Conservation (phyloP, 495 filamentous ascomycete species). For the Darksidea phi region DNA sequence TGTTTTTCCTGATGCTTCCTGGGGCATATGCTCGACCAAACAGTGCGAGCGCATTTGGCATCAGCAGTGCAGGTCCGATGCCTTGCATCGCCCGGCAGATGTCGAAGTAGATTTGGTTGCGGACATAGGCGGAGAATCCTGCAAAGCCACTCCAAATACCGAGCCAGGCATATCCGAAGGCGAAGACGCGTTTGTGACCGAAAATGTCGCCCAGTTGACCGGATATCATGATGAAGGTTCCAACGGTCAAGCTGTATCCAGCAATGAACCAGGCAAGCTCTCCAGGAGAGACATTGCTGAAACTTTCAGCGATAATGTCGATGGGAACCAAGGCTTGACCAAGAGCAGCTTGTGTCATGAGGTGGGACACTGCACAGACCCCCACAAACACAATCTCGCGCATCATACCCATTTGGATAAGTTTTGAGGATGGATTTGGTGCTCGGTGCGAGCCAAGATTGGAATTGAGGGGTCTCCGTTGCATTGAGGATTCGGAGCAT, state of each 20-base stretch:
- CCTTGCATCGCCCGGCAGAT: slow-evolving; percentile 42
- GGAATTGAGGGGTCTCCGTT: slow-evolving; percentile 22
- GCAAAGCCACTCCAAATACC: slow-evolving; percentile 59
- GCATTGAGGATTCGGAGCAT: neutral
- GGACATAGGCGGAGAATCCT: slow-evolving; percentile 51
- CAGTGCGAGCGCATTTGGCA: slow-evolving; percentile 43
- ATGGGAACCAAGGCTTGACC: slow-evolving; percentile 40
- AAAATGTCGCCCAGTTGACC: slow-evolving; percentile 65
- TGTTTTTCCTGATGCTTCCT: slow-evolving; percentile 36
- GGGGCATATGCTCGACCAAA: slow-evolving; percentile 39
- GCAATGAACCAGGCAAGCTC: slow-evolving; percentile 56
- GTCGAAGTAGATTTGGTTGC: slow-evolving; percentile 41
- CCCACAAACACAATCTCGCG: slow-evolving; percentile 37
- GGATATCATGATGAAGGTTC: slow-evolving; percentile 63
- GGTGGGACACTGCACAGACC: slow-evolving; percentile 37
- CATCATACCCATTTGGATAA: slow-evolving; percentile 28
- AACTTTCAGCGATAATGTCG: slow-evolving; percentile 36
- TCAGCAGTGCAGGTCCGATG: slow-evolving; percentile 41
- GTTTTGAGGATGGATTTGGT: neutral
- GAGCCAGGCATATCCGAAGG: slow-evolving; percentile 63
- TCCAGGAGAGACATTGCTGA: slow-evolving; percentile 33
- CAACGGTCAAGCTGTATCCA: slow-evolving; percentile 59
- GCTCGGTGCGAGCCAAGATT: neutral
- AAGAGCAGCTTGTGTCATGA: slow-evolving; percentile 42
- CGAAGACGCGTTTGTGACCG: slow-evolving; percentile 62